Evolutionary conservation across 768 basidiomycete species (phyloP).

Genomic region (Boletus pseudo-olivaceus): DNA sequence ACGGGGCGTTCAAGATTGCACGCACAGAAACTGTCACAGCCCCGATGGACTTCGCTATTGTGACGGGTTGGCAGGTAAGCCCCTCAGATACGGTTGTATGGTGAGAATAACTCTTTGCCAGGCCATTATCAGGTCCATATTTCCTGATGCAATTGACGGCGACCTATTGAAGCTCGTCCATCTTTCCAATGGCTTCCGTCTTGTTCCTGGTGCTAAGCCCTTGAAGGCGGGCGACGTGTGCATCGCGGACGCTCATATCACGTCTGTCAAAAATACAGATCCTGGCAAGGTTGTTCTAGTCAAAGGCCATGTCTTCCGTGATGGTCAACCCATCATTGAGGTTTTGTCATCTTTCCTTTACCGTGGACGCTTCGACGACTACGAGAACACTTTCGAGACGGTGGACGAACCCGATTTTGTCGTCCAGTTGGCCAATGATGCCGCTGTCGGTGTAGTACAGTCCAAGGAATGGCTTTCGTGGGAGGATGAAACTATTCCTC

Average conservation of each 20-base stretch:
- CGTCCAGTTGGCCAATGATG: conserved; percentile 70
- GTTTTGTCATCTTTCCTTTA: conserved; percentile 96
- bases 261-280: conserved; percentile 85
- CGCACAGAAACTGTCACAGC: conserved; percentile 70
- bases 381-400: conserved; percentile 93
- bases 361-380: conserved; percentile 92
- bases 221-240: conserved; percentile 87
- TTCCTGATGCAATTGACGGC: conserved; percentile 88
- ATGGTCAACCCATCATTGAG: conserved; percentile 80
- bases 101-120: conserved; percentile 31
- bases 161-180: conserved; percentile 96
- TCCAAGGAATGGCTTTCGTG: conserved; percentile 99
- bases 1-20: conserved; percentile 81
- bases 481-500: conserved; percentile 78
- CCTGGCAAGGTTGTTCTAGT: conserved; percentile 93
- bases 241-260: conserved; percentile 82
- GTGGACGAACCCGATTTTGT: conserved; percentile 86
- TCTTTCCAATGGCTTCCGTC: conserved; percentile 93
- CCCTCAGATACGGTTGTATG: neutral
- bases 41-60: conserved; percentile 99
- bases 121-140: conserved; percentile 99
- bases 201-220: conserved; percentile 72
- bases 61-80: conserved; percentile 95
- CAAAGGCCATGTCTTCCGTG: conserved; percentile 77
- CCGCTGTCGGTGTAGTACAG: conserved; percentile 83